Conservation (phyloP, 2,329 filamentous ascomycete genomes). For the Cryphonectria radicalis region DNA sequence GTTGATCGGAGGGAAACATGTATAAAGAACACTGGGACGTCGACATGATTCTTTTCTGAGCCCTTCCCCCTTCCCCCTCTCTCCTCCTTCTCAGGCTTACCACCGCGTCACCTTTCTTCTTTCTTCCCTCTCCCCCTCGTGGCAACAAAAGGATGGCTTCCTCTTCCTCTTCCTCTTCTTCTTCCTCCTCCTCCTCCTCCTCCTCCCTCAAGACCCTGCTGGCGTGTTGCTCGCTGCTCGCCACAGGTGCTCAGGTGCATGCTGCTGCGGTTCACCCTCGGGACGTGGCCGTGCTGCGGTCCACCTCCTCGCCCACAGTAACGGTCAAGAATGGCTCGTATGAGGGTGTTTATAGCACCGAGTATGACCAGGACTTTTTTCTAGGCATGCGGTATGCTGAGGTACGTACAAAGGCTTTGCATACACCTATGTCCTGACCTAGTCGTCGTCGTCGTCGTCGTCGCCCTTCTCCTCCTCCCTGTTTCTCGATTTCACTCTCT, state of each 20-base stretch:
- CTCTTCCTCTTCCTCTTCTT: neutral
- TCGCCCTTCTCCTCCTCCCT: constrained; percentile 47
- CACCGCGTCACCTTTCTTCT: neutral
- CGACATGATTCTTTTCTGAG: neutral
- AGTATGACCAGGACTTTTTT: constrained; percentile 54
- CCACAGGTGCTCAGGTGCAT: constrained; percentile 15
- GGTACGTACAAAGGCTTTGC: constrained; percentile 49
- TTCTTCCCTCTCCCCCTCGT: neutral
- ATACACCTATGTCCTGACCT: neutral
- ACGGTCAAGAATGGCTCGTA: constrained; percentile 43
- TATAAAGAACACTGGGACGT: neutral
- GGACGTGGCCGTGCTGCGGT: constrained; percentile 6
- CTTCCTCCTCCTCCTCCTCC: constrained; percentile 12
- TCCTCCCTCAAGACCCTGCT: constrained; percentile 23
- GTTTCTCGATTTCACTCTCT: constrained; percentile 36
- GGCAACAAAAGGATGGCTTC: constrained; percentile 22
- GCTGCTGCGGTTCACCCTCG: constrained; percentile 26
- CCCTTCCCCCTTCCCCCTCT: neutral
- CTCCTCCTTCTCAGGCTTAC: neutral
- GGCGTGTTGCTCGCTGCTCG: constrained; percentile 23
- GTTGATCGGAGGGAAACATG: no score
- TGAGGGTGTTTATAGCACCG: constrained; percentile 38
- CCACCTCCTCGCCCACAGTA: constrained; percentile 23
- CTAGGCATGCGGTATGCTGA: constrained; percentile 62
- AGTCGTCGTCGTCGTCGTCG: neutral